Percentiles rank a stretch among this genome's conserved stretches.
These are phyloP conservation scores for Lyophyllum shimeji DNA, from an alignment of 768 basidiomycete genomes.

Conservation along the genomic window DNA sequence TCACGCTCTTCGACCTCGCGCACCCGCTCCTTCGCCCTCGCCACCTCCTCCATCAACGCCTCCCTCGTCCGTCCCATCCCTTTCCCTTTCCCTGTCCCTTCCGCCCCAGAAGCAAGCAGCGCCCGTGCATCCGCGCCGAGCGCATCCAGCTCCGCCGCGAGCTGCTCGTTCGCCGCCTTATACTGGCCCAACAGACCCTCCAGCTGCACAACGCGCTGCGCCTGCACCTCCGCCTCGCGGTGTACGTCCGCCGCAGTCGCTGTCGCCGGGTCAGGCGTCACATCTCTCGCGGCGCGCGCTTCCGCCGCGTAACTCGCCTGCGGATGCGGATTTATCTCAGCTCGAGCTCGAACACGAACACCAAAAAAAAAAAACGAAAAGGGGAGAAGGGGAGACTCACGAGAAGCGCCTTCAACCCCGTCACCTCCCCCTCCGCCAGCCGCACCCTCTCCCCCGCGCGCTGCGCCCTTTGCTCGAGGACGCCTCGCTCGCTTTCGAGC, in stretches of 20 bases:
- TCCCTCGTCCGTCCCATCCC: background rate
- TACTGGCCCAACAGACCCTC: constrained; percentile 6
- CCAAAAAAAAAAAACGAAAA: background rate
- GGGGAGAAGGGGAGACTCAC: background rate
- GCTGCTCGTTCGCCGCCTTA: background rate
- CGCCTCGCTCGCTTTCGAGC: constrained; percentile 10
- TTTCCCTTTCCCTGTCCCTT: background rate
- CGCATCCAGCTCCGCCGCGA: background rate
- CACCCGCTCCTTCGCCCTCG: constrained; percentile 12
- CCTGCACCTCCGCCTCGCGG: background rate
- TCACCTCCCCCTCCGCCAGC: constrained; percentile 1
- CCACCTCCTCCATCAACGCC: background rate
- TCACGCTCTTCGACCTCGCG: constrained; percentile 10
- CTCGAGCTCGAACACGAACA: background rate
- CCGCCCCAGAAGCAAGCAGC: background rate
- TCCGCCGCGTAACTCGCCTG: constrained; percentile 12
- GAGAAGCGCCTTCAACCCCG: constrained; percentile 10
- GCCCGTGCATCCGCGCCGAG: constrained; percentile 1
- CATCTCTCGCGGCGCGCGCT: background rate
- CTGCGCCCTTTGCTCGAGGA: constrained; percentile 1
- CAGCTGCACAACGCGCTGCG: constrained; percentile 1
- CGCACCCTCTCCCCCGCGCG: background rate
- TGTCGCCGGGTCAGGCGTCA: background rate
- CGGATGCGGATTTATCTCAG: background rate
- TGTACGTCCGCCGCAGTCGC: too few relatives aligned